Base-by-base conservation (phyloP, 192 early-diverging fungal species). In the Backusella australiensis region DNA sequence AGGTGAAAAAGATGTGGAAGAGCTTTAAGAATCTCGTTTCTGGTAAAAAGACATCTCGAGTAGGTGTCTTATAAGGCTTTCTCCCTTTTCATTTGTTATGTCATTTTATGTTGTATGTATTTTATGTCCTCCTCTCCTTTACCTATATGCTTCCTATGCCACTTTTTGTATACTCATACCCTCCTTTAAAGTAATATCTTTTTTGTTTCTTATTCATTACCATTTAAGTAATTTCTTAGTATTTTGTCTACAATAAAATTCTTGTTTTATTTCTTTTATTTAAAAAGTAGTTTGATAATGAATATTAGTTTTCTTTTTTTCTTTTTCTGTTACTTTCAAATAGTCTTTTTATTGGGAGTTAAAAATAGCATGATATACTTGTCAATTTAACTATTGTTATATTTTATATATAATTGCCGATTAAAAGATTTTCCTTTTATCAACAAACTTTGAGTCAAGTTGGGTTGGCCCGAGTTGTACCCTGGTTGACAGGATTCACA, bases 1-100 rank as follows among this genome's bases (percentile, higher is more conserved):
- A 65, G 34, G 77, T 75, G 19, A 52, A 41, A 11, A 73, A 73
- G 2, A 74, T 79, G 72, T 79, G 78, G 78, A 77, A 77, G 69
- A 77, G 69, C 34, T 77, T 77, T 52, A 77, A 77, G 23, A 53
- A 44, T 34, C 34, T 77, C n/a, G 56, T 77, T 34, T 63, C 56
- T 63, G 76, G 76, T n/a, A 71, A 77, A 34, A 77, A 77, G 59
- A 53, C 76, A 23, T 77, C 76, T 29, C 69, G 76, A 14, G 76
- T 77, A 39, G 76, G 76, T 42, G 63, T 77, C 32, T 36, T 77
- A 7, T 77, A 73, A 73, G 21, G 2, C 19, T 32, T 11, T 9
- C 38, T 29, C 3, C 1, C 4, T 21, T 66, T 53, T 42, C 14
- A 49, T n/a, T 49, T 19, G 34, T 53, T 76, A 49, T 69, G 34